phyloP scores from a whole-genome alignment of 495 filamentous ascomycete species.

The Penicillium pancosmium region DNA sequence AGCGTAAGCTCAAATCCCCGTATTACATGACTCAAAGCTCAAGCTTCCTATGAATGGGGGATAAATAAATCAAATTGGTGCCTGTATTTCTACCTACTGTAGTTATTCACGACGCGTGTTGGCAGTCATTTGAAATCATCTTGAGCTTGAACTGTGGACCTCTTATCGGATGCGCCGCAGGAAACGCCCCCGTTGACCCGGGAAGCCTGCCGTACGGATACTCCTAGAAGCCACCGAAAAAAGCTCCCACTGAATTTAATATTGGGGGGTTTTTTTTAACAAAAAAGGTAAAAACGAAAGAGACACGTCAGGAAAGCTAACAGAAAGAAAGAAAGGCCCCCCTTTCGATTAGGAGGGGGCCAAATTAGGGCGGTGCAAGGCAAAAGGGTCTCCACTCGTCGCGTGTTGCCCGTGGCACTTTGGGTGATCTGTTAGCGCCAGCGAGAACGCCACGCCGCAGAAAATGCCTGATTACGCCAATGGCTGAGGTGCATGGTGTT shows the following conservation, averaged over 20 bases:
- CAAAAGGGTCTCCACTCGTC: constrained; percentile 15
- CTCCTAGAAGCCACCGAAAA: neutral
- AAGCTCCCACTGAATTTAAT: neutral
- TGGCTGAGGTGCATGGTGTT: constrained; percentile 14
- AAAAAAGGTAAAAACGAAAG: neutral
- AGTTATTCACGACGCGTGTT: neutral
- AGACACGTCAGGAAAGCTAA: neutral
- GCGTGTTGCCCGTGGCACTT: constrained; percentile 15
- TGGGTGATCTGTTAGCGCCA: constrained; percentile 1
- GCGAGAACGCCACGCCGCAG: constrained; percentile 2
- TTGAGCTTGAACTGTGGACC: neutral
- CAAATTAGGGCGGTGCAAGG: neutral
- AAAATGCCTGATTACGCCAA: constrained; percentile 14
- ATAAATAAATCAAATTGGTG: neutral
- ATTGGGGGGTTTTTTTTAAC: too few species aligned
- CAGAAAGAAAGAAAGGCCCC: neutral
- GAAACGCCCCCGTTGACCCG: neutral
- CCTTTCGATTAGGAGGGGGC: constrained; percentile 4
- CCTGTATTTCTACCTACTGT: neutral
- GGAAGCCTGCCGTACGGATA: constrained; percentile 3
- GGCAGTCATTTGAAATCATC: neutral
- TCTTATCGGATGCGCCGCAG: constrained; percentile 5
- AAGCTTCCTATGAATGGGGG: neutral
- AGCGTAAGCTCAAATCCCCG: neutral
- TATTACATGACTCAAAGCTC: neutral